Conservation (phyloP, 495 filamentous ascomycete genomes). For the Glonium stellatum region DNA sequence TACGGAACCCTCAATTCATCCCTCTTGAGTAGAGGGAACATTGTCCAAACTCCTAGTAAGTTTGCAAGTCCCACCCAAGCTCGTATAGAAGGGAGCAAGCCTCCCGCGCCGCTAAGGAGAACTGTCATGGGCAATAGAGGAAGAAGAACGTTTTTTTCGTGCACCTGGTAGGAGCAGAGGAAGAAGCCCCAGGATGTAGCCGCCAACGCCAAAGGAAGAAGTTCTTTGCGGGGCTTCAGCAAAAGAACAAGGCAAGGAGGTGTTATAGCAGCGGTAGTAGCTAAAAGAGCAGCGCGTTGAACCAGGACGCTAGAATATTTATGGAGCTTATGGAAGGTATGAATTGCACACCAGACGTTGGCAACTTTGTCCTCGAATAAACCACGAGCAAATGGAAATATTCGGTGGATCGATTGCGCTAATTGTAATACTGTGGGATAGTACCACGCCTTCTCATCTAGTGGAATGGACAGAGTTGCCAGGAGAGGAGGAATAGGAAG, state of each 20-base stretch:
- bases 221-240: conserved; percentile 63
- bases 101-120: conserved; percentile 67
- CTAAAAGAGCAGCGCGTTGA: conserved; percentile 67
- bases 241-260: conserved; percentile 75
- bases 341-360: conserved; percentile 92
- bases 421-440: conserved; percentile 69
- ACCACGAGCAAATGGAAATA: conserved; percentile 90
- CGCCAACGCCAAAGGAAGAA: conserved; percentile 72
- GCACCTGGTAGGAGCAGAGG: conserved; percentile 92
- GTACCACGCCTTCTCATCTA: conserved; percentile 58
- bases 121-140: conserved; percentile 89
- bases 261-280: conserved; percentile 67
- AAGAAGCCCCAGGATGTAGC: conserved; percentile 94
- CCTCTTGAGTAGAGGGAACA: conserved; percentile 81
- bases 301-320: conserved; percentile 52
- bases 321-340: conserved; percentile 79
- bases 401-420: conserved; percentile 73
- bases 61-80: conserved; percentile 94
- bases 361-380: conserved; percentile 98
- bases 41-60: conserved; percentile 82
- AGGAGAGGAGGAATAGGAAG: conserved; percentile 44
- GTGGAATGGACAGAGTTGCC: conserved; percentile 49
- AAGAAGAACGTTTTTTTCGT: conserved; percentile 91
- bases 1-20: conserved; percentile 84
- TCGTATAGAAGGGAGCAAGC: conserved; percentile 64